Evolutionary conservation across 1,284 basidiomycete species (phyloP), one percentile per base, ranked within the genome.

Genomic region (Cutaneotrichosporon sp.): DNA sequence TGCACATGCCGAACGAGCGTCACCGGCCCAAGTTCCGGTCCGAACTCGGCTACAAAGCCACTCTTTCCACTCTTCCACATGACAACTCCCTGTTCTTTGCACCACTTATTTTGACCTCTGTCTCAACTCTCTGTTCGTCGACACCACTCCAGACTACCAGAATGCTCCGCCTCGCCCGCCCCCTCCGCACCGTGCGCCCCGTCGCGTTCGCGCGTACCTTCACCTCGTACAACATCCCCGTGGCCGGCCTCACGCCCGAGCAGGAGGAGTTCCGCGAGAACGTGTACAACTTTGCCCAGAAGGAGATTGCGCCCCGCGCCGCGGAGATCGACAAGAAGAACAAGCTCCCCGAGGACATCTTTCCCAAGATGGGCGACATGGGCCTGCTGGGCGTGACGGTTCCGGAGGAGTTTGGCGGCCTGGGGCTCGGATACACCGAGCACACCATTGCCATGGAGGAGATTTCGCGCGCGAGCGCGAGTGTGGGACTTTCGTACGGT

Each of bases 401-500:
- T 9, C 81, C 84, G 14, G 80, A 86, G 43, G 79, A 87, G 60
- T 88, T 88, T 65, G 84, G 85, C 19, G 90, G 91, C 4, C 79
- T 91, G 35, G 82, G 79, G 3, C 78, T 88, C 54, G 88, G 88
- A 6, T 96, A 94, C 75, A 80, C 93, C 53, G 83, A 90, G 55
- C 91, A 96, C 72, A 86, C 86, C 2, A 79, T 96, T 42, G 90
- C 88, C 4, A 93, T 94, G 90, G 90, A 96, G 75, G 87, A 89
- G 62, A 78, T 97, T 49, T 93, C 90, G 24, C 79, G 84, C 25
- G 88, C 89, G 7, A 93, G 90, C 6, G 92, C 90, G 20, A 90
- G 88, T 3, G 85, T 97, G 29, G 92, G 86, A 1, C 81, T 97
- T 10, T 91, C 88, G 3, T 97, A 97, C 63, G 92, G 91, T 49